phyloP scores from a whole-genome alignment of 1,284 basidiomycete genomes.

The Macrocystidia cucumis region DNA sequence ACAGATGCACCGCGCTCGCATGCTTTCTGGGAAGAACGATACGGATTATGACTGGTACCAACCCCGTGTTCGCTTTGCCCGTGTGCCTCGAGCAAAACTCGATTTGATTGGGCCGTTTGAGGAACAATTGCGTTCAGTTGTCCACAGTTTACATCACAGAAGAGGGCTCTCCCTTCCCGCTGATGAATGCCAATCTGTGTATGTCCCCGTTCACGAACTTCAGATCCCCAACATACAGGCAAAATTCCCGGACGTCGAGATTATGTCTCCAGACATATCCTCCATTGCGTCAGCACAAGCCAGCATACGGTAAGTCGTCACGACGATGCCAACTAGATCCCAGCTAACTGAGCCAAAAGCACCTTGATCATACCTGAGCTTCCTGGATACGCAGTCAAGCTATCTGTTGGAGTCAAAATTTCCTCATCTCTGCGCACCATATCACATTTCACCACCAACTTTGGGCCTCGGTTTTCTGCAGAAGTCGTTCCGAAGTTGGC shows the following conservation, averaged over 20 bases:
- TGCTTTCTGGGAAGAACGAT: constrained; percentile 19
- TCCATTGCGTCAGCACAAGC: constrained; percentile 36
- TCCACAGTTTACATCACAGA: constrained; percentile 19
- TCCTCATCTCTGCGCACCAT: constrained; percentile 46
- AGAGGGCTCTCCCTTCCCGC: constrained; percentile 17
- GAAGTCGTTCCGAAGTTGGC: constrained; percentile 37
- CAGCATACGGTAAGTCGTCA: constrained; percentile 36
- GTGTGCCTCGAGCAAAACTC: constrained; percentile 26
- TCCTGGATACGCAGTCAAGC: constrained; percentile 33
- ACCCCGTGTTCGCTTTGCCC: constrained; percentile 36
- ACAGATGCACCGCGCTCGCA: constrained; percentile 45
- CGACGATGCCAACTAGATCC: background rate
- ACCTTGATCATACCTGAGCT: constrained; percentile 35
- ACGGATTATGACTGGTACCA: constrained; percentile 39
- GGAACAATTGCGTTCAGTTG: constrained; percentile 21
- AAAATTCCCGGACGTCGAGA: constrained; percentile 30
- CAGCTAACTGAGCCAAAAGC: constrained; percentile 16
- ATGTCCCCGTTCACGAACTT: constrained; percentile 44
- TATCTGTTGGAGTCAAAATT: constrained; percentile 43
- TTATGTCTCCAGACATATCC: constrained; percentile 28
- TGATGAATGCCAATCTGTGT: constrained; percentile 18
- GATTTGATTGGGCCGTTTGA: constrained; percentile 34
- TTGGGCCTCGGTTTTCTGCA: constrained; percentile 41
- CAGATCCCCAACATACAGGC: constrained; percentile 33
- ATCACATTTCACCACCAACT: constrained; percentile 45